Evolutionary conservation across 2,329 filamentous ascomycete genomes (phyloP).

Genomic region (Fusarium lateritium): DNA sequence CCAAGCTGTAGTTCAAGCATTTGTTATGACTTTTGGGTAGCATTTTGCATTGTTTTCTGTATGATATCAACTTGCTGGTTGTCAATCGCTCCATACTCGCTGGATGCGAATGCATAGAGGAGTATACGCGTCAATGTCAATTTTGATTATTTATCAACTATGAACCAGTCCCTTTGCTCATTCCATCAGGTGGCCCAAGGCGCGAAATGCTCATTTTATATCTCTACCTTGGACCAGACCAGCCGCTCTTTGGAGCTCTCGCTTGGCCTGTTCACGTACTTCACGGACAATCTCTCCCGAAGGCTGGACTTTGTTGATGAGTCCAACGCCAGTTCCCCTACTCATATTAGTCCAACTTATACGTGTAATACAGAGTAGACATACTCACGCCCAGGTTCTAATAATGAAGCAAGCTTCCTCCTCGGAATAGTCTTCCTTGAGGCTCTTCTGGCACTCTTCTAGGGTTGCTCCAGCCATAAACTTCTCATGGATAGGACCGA

Average conservation of each 20-base stretch:
- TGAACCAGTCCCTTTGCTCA: conserved; percentile 40
- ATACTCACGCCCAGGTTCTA: conserved; percentile 58
- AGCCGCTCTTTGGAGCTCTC: conserved; percentile 52
- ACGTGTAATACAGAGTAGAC: neutral
- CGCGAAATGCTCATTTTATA: neutral
- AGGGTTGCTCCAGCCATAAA: conserved; percentile 58
- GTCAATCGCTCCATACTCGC: conserved; percentile 16
- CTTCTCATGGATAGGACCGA: conserved; percentile 58
- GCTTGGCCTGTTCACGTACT: conserved; percentile 56
- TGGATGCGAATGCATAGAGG: conserved; percentile 41
- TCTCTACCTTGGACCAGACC: conserved; percentile 20
- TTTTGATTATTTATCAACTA: conserved; percentile 5
- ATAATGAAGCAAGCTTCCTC: conserved; percentile 53
- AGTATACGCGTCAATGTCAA: conserved; percentile 31
- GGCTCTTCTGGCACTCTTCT: conserved; percentile 58
- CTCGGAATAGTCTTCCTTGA: conserved; percentile 56
- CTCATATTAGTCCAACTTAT: conserved; percentile 15
- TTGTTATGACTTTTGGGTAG: conserved; percentile 1
- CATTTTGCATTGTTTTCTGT: conserved; percentile 35
- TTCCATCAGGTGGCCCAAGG: neutral
- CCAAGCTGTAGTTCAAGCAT: conserved; percentile 77
- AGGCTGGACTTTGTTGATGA: conserved; percentile 59
- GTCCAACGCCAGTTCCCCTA: conserved; percentile 61
- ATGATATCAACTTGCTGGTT: conserved; percentile 45
- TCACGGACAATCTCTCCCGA: conserved; percentile 62